phyloP scores from a whole-genome alignment of 768 basidiomycete species.

The Pleurotus platypus region DNA sequence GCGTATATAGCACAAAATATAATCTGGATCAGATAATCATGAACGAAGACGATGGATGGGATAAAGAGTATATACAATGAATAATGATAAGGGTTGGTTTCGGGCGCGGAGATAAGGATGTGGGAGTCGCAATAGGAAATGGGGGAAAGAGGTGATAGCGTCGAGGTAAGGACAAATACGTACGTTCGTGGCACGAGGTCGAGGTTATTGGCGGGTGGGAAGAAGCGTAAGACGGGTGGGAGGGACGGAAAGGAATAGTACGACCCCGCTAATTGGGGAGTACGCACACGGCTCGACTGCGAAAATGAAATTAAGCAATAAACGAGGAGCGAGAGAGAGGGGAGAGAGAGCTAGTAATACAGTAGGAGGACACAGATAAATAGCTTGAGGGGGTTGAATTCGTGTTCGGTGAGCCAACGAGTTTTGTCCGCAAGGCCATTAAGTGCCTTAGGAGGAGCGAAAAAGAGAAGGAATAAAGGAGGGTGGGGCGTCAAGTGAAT shows the following conservation, averaged over 20 bases:
- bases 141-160: background rate
- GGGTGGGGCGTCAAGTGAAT: background rate
- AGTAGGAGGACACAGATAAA: background rate
- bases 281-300: background rate
- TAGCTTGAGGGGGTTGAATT: background rate
- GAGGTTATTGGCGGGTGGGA: background rate
- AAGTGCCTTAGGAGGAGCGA: background rate
- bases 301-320: slow-evolving; percentile 1
- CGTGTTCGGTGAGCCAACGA: background rate
- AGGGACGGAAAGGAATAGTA: background rate
- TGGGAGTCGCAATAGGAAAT: slow-evolving; percentile 5
- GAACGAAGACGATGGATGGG: slow-evolving; percentile 4
- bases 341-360: slow-evolving; percentile 5
- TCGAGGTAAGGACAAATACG: background rate
- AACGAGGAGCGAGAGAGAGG: background rate
- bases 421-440: background rate
- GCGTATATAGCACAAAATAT: background rate
- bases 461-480: background rate
- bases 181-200: background rate
- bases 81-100: slow-evolving; percentile 2
- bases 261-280: background rate
- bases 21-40: background rate
- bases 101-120: slow-evolving; percentile 2
- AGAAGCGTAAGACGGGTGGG: background rate
- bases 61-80: slow-evolving; percentile 8